Conservation (phyloP, 2,329 filamentous ascomycete species). For the Aspergillus niger region DNA sequence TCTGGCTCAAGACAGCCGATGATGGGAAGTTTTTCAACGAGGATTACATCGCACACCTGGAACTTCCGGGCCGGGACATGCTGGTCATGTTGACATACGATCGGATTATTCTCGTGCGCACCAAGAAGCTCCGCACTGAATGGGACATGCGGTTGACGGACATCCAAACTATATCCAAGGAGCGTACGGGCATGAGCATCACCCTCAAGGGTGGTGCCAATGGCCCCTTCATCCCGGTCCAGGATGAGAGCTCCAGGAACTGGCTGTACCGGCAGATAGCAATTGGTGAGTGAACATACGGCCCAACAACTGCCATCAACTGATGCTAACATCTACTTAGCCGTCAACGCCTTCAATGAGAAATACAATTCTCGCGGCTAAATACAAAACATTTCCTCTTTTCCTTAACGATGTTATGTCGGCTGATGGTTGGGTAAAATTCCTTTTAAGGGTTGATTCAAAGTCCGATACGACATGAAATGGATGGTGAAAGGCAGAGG, state of each 20-base stretch:
- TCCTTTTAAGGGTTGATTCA: background rate
- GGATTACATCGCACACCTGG: conserved; percentile 93
- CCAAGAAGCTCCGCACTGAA: conserved; percentile 80
- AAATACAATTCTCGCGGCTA: conserved; percentile 54
- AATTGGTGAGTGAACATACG: conserved; percentile 46
- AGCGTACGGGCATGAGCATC: conserved; percentile 89
- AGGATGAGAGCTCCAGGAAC: conserved; percentile 75
- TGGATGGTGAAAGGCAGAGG: background rate
- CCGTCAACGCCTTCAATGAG: conserved; percentile 69
- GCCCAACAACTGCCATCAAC: background rate
- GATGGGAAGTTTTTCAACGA: conserved; percentile 98
- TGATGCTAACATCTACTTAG: conserved; percentile 32
- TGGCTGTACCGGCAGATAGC: conserved; percentile 69
- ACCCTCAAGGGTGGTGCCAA: conserved; percentile 86
- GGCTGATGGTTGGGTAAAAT: background rate
- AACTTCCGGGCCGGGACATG: conserved; percentile 85
- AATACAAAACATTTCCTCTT: background rate
- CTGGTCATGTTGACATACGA: conserved; percentile 86
- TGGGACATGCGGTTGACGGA: conserved; percentile 98
- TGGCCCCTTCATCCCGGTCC: conserved; percentile 90
- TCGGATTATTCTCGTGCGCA: conserved; percentile 86
- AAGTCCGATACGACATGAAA: background rate
- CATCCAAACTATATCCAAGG: conserved; percentile 94
- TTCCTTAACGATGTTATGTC: background rate
- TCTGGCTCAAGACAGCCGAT: conserved; percentile 98